phyloP scores from a whole-genome alignment of 768 basidiomycete species.

The Dacryopinax primogenitus region DNA sequence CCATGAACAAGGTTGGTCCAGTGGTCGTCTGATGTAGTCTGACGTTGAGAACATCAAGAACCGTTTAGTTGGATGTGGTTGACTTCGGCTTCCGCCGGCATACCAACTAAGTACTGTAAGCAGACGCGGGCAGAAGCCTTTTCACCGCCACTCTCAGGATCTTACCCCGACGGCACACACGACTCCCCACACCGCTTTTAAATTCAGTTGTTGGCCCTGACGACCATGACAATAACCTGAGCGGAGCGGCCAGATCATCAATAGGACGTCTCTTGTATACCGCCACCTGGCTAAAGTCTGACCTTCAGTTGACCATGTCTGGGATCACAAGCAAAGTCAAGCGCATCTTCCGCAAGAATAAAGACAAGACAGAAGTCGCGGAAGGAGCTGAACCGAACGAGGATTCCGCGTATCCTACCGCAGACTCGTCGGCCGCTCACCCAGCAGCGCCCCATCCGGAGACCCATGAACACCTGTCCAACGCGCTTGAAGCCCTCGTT shows the following conservation, averaged over 20 bases:
- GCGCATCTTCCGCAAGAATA: neutral
- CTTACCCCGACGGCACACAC: neutral
- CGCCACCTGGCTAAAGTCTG: neutral
- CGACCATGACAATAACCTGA: neutral
- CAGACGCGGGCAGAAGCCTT: too few relatives aligned
- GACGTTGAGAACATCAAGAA: too few relatives aligned
- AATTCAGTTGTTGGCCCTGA: neutral
- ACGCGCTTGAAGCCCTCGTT: neutral
- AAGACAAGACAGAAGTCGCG: neutral
- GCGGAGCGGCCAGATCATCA: neutral
- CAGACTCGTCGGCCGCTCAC: neutral
- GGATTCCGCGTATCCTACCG: neutral
- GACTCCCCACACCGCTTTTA: too few relatives aligned
- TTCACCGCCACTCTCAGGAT: neutral
- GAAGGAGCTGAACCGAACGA: neutral
- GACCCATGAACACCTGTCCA: neutral
- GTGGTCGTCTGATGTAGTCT: too few relatives aligned
- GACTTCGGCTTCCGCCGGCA: too few relatives aligned
- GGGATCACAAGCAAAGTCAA: neutral
- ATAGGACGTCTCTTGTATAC: neutral
- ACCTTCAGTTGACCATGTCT: neutral
- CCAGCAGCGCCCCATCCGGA: neutral
- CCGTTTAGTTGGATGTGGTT: too few relatives aligned
- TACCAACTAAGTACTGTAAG: too few relatives aligned
- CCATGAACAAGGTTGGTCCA: too few relatives aligned